A percentile compares a stretch with the other conserved stretches of the same genome.
Conservation (phyloP, 1,139 yeast species). For the Candida glucosophila region DNA sequence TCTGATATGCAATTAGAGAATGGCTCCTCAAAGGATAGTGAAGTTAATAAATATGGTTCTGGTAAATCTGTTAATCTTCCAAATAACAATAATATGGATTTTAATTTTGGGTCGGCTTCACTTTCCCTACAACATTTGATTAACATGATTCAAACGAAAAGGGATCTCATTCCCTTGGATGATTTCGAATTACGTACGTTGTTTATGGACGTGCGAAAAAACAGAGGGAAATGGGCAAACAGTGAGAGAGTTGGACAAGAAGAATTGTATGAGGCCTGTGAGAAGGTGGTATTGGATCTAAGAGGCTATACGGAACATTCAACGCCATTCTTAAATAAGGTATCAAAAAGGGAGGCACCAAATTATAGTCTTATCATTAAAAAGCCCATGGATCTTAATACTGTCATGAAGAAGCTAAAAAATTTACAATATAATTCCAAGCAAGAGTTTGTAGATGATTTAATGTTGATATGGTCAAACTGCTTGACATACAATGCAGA, state of each 20-base stretch:
- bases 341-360: slow-evolving; percentile 95
- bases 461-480: slow-evolving; percentile 92
- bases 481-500: slow-evolving; percentile 91
- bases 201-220: slow-evolving; percentile 87
- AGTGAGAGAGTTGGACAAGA: slow-evolving; percentile 96
- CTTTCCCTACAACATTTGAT: slow-evolving; percentile 78
- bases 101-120: slow-evolving; percentile 74
- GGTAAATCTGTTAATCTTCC: slow-evolving; percentile 16
- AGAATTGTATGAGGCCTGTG: slow-evolving; percentile 94
- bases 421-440: slow-evolving; percentile 74
- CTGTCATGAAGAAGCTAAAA: slow-evolving; percentile 85
- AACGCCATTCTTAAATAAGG: slow-evolving; percentile 90
- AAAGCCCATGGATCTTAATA: slow-evolving; percentile 93
- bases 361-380: slow-evolving; percentile 86
- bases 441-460: slow-evolving; percentile 83
- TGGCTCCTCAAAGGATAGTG: slow-evolving; percentile 3
- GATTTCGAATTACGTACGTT: slow-evolving; percentile 80
- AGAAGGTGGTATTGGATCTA: slow-evolving; percentile 82
- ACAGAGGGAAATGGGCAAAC: slow-evolving; percentile 94
- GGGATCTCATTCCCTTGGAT: slow-evolving; percentile 67
- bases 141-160: slow-evolving; percentile 65
- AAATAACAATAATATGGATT: too few relatives aligned
- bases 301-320: slow-evolving; percentile 94
- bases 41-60: slow-evolving; percentile 5
- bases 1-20: slow-evolving; percentile 59